phyloP scores from a whole-genome alignment of 768 basidiomycete species.

The Kwoniella europaea region DNA sequence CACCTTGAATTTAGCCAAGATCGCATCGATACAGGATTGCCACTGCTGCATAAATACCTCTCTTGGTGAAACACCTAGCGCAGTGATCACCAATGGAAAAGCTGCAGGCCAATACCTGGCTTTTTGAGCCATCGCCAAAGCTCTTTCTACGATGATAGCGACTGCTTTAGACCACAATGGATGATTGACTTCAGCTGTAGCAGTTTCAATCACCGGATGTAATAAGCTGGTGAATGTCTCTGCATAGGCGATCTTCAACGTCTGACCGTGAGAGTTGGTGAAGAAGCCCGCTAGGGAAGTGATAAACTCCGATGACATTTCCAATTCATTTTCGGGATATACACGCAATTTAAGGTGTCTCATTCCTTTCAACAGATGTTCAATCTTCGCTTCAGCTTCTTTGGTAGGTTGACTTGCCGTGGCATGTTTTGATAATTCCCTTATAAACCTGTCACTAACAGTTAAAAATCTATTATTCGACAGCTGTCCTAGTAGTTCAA shows the following conservation, averaged over 20 bases:
- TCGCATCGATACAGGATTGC: constrained; percentile 72
- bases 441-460: constrained; percentile 88
- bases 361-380: constrained; percentile 80
- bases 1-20: constrained; percentile 81
- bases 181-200: constrained; percentile 93
- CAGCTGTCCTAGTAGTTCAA: constrained; percentile 80
- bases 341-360: constrained; percentile 85
- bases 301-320: constrained; percentile 90
- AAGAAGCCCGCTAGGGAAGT: constrained; percentile 81
- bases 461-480: constrained; percentile 82
- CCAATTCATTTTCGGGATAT: constrained; percentile 90
- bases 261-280: constrained; percentile 78
- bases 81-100: constrained; percentile 80
- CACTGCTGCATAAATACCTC: constrained; percentile 84
- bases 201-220: constrained; percentile 91
- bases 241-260: constrained; percentile 81
- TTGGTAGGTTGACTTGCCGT: constrained; percentile 73
- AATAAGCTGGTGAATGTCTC: constrained; percentile 76
- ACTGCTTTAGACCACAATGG: constrained; percentile 90
- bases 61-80: constrained; percentile 84
- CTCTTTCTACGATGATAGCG: constrained; percentile 68
- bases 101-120: constrained; percentile 87
- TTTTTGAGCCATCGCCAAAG: constrained; percentile 63
- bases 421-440: constrained; percentile 75
- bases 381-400: constrained; percentile 79